These are phyloP conservation scores for Lactarius tabidus DNA, from an alignment of 768 basidiomycete genomes.

Conservation along the genomic window DNA sequence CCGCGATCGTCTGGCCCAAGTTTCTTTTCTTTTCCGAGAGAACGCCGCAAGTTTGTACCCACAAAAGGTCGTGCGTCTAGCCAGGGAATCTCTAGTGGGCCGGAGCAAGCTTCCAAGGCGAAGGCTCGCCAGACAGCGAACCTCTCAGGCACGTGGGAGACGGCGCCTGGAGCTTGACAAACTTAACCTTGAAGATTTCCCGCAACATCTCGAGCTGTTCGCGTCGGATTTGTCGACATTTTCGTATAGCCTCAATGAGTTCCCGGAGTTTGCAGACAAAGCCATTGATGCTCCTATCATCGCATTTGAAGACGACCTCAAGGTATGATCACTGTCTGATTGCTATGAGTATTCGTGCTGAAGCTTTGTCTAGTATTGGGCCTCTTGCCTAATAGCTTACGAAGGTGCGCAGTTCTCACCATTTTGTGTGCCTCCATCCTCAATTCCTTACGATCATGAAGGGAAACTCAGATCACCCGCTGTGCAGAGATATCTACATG, in stretches of 20 bases:
- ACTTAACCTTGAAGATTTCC: constrained; percentile 64
- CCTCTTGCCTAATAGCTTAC: constrained; percentile 65
- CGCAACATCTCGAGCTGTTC: constrained; percentile 57
- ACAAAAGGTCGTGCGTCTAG: constrained; percentile 50
- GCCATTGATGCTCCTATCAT: constrained; percentile 62
- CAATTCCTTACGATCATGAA: constrained; percentile 28
- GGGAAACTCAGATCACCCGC: constrained; percentile 69
- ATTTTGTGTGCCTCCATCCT: constrained; percentile 5
- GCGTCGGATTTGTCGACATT: constrained; percentile 65
- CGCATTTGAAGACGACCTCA: constrained; percentile 66
- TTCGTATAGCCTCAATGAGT: constrained; percentile 66
- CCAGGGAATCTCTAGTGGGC: constrained; percentile 38
- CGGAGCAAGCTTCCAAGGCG: constrained; percentile 35
- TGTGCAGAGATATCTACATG: constrained; percentile 73
- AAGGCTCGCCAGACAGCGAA: constrained; percentile 33
- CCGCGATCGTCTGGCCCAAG: constrained; percentile 61
- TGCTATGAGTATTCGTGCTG: constrained; percentile 1
- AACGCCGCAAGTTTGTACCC: constrained; percentile 74
- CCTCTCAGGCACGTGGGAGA: constrained; percentile 42
- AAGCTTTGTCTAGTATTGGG: constrained; percentile 54
- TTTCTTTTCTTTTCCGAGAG: constrained; percentile 67
- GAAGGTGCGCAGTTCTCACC: constrained; percentile 38
- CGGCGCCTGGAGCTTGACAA: constrained; percentile 52
- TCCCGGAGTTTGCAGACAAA: constrained; percentile 75
- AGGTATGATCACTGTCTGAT: constrained; percentile 36